Base-by-base conservation (phyloP, 192 early-diverging fungal genomes). In the Gigaspora rosea region DNA sequence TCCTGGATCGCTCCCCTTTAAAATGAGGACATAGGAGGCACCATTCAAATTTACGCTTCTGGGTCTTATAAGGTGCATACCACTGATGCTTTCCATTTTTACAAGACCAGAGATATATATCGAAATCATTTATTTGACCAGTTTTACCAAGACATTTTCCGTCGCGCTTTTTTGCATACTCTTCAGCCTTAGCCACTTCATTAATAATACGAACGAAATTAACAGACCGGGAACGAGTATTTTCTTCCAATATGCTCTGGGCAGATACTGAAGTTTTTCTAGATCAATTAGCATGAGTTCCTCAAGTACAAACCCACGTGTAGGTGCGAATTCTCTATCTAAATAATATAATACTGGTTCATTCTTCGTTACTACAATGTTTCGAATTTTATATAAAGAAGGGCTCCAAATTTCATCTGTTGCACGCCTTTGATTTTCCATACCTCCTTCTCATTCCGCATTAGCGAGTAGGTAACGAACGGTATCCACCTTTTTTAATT, bases 171-270 rank as follows among this genome's bases (percentile, higher is more conserved):
- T 22, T 56, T 4, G 67, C 67, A 69, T 69, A 69, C 0, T 0
- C 1, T 18, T 49, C 1, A 0, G 66, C 47, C 1, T 68, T 68
- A 68, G 66, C 8, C 1, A 68, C 46, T 68, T 68, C 49, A 68
- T 68, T 68, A 68, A 68, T 68, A 68, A 18, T 18, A 68, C 16
- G 66, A 47, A 68, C 1, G 11, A 68, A 68, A 68, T 68, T 36
- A 68, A 68, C 11, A 47, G 46, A 68, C 12, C 41, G 50, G 47
- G 46, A 68, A 16, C n/a, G 20, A 68, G 66, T 49, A 0, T 68
- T 68, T 68, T 68, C 66, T 68, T 68, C 66, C 20, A 68, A 68
- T 68, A 68, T 68, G 49, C 46, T 68, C 20, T 68, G 46, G 46
- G 41, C 16, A 27, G 46, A 68, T 68, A 68, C 10, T 68, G 36